These are phyloP conservation scores for Trichoderma sp. DNA, from an alignment of 2,329 filamentous ascomycete genomes.

Conservation along the genomic window DNA sequence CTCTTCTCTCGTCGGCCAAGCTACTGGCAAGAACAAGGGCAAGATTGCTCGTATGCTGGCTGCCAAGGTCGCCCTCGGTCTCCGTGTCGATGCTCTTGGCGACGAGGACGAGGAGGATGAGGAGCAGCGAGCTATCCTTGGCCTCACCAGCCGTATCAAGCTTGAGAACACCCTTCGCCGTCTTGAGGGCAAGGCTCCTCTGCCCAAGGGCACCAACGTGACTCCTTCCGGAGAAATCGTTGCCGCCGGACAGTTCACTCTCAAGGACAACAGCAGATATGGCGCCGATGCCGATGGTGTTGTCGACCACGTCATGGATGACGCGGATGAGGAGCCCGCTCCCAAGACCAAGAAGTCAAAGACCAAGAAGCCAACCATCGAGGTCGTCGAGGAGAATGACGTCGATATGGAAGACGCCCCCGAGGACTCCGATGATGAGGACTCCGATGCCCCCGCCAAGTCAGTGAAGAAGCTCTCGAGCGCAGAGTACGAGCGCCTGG, in stretches of 20 bases:
- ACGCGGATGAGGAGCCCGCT: constrained; percentile 24
- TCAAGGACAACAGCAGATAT: constrained; percentile 93
- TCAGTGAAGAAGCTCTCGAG: constrained; percentile 47
- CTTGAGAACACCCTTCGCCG: constrained; percentile 73
- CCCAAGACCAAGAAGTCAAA: constrained; percentile 42
- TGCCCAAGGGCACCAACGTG: constrained; percentile 71
- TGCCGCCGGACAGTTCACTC: constrained; percentile 74
- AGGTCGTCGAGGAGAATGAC: constrained; percentile 41
- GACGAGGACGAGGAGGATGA: constrained; percentile 71
- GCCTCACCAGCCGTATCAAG: constrained; percentile 67
- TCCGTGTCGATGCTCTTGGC: constrained; percentile 79
- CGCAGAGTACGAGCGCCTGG: constrained; percentile 57
- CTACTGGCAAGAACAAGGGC: constrained; percentile 97
- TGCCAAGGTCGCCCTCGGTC: constrained; percentile 86
- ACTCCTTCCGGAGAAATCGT: constrained; percentile 66
- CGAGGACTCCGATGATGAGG: constrained; percentile 33
- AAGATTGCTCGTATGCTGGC: constrained; percentile 97
- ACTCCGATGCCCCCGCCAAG: constrained; percentile 34
- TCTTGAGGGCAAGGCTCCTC: constrained; percentile 86
- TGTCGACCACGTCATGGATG: constrained; percentile 49
- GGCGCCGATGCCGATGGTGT: constrained; percentile 91
- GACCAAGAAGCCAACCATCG: constrained; percentile 43
- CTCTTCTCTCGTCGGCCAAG: constrained; percentile 90
- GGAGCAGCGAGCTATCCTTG: constrained; percentile 81
- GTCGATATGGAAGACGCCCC: constrained; percentile 44